A percentile compares a stretch with the other conserved stretches of the same genome.
These are phyloP conservation scores for Dimargaris cristalligena DNA, from an alignment of 192 early-diverging fungal genomes.

Conservation along the genomic window DNA sequence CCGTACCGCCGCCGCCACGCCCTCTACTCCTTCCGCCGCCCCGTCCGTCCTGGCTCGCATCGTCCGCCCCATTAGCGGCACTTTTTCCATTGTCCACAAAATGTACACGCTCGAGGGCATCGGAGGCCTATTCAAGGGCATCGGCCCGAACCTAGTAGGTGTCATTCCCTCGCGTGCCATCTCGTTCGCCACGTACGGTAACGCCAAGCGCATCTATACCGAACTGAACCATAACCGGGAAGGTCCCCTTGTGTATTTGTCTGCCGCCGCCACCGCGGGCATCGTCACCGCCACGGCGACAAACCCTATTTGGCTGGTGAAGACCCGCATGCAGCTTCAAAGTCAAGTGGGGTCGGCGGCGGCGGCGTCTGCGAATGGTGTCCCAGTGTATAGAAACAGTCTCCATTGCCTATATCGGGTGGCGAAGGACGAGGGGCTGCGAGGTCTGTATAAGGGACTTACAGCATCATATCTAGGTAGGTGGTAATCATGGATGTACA, in stretches of 20 bases:
- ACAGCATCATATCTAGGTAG: slow-evolving; percentile 72
- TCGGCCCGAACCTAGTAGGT: slow-evolving; percentile 83
- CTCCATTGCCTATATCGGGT: slow-evolving; percentile 54
- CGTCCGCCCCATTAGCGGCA: slow-evolving; percentile 18
- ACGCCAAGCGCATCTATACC: slow-evolving; percentile 66
- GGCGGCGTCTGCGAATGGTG: too few relatives aligned
- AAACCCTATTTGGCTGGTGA: slow-evolving; percentile 96
- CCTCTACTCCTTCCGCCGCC: too few relatives aligned
- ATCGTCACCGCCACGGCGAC: slow-evolving; percentile 66
- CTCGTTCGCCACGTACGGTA: slow-evolving; percentile 85
- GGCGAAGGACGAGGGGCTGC: slow-evolving; percentile 60
- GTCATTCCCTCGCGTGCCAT: slow-evolving; percentile 91
- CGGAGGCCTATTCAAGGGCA: slow-evolving; percentile 78
- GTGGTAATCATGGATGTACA: too few relatives aligned
- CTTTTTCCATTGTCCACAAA: slow-evolving; percentile 22
- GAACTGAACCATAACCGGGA: slow-evolving; percentile 61
- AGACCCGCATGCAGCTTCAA: slow-evolving; percentile 88
- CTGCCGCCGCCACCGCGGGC: slow-evolving; percentile 56
- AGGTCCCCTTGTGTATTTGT: slow-evolving; percentile 58
- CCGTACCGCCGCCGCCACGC: too few relatives aligned
- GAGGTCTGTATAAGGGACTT: slow-evolving; percentile 76
- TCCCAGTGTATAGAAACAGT: slow-evolving; percentile 68
- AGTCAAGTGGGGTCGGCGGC: slow-evolving; percentile 17
- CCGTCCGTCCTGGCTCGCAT: too few relatives aligned
- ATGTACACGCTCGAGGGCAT: slow-evolving; percentile 64